Evolutionary conservation across 2,329 filamentous ascomycete species (phyloP), one percentile per base, ranked within the genome.

Genomic region (Alternaria sp.): DNA sequence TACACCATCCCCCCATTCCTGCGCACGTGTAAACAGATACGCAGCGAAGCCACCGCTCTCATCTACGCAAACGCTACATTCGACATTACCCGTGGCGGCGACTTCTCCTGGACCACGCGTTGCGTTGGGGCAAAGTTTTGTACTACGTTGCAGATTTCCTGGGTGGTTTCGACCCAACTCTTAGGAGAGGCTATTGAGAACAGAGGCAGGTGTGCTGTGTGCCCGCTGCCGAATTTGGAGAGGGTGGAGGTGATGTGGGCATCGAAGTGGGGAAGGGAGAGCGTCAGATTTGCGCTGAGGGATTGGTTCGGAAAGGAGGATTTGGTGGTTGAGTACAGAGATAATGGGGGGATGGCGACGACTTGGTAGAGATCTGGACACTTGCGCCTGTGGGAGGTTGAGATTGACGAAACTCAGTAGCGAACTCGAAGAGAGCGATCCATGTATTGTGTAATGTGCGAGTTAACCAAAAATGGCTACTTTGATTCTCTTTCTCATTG

Each of bases 391-490:
- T 32, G 5, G 30, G 30, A n/a, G 32, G 6, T 36, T 36, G 8
- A n/a, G 32, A 1, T 36, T 2, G 32, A 36, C 32, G 0, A 4
- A 36, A 9, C 0, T 1, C 0, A n/a, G 32, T 36, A n/a, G 32
- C 1, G 32, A 1, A 36, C 32, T 36, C 32, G 32, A 36, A 36
- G 32, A 36, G 32, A 36, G 32, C 32, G 15, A 36, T 36, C 32
- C 8, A 10, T 36, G 0, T n/a, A 36, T 36, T 5, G 15, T 36
- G 32, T n/a, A 3, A n/a, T 36, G 32, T 36, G 0, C 32, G 0
- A 1, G 0, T 36, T 4, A 36, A 0, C 32, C 15, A 36, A 36
- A 0, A 3, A 0, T 0, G 0, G 3, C 30, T 36, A 36, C 13
- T 15, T 36, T 3, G 0, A 4, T 36, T 4, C 30, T 13, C 6